Percentiles rank a stretch among this genome's conserved stretches.
Conservation (phyloP, 1,284 basidiomycete species). For the Mycosarcoma maydis region DNA sequence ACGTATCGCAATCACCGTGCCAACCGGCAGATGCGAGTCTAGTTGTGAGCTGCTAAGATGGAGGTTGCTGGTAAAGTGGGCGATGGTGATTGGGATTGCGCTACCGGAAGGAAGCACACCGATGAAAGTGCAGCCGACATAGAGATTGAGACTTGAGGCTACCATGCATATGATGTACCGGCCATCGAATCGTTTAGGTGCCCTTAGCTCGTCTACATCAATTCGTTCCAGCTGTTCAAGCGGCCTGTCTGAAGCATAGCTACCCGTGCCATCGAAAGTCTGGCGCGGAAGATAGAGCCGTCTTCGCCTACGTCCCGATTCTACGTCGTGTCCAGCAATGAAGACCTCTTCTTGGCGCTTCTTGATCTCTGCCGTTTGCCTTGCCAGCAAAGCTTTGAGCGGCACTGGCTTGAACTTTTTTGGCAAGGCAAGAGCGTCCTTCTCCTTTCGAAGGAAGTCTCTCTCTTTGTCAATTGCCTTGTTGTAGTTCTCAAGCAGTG, state of each 20-base stretch:
- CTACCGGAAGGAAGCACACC: conserved; percentile 46
- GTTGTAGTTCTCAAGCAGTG: conserved; percentile 62
- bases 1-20: conserved; percentile 58
- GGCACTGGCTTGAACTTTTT: conserved; percentile 56
- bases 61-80: conserved; percentile 60
- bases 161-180: conserved; percentile 58
- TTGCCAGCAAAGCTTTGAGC: conserved; percentile 51
- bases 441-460: conserved; percentile 40
- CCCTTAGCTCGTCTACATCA: conserved; percentile 48
- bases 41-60: conserved; percentile 36
- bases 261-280: conserved; percentile 54
- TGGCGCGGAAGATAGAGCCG: conserved; percentile 52
- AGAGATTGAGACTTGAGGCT: conserved; percentile 52
- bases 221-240: conserved; percentile 38
- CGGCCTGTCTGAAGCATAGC: conserved; percentile 47
- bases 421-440: conserved; percentile 23
- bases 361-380: conserved; percentile 56
- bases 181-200: conserved; percentile 43
- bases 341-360: conserved; percentile 47
- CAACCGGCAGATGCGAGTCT: conserved; percentile 50
- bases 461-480: conserved; percentile 50
- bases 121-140: conserved; percentile 58
- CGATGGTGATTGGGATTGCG: conserved; percentile 55
- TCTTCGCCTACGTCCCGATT: conserved; percentile 27
- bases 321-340: conserved; percentile 21